A percentile compares a stretch with the other conserved stretches of the same genome.
Conservation (phyloP, 148 eudicot genomes). For the Heliosperma pusillum region DNA sequence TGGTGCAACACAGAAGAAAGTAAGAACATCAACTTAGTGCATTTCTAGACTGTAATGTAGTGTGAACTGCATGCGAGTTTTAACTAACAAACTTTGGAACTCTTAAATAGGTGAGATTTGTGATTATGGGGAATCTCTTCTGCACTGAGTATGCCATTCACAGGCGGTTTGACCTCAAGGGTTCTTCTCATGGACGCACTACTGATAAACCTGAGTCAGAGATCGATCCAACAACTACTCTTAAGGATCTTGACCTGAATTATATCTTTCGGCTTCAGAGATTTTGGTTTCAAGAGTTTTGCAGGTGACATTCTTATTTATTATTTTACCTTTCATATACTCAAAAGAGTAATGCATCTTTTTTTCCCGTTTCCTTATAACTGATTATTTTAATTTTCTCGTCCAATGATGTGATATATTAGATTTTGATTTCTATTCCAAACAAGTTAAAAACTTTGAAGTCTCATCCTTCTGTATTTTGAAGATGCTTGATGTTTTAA, state of each 20-base stretch:
- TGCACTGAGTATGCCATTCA: constrained; percentile 69
- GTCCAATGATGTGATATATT: neutral
- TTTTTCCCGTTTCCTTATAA: neutral
- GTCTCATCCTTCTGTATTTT: neutral
- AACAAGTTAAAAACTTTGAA: neutral
- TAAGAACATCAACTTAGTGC: constrained; percentile 16
- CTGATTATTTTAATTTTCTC: neutral
- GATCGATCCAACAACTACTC: constrained; percentile 79
- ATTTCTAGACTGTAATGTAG: constrained; percentile 2
- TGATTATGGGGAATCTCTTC: constrained; percentile 91
- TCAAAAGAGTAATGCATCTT: neutral
- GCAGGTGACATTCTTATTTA: constrained; percentile 45
- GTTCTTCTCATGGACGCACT: constrained; percentile 85
- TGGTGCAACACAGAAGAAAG: constrained; percentile 71
- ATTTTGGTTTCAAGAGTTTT: constrained; percentile 77
- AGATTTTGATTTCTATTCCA: neutral
- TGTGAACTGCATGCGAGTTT: neutral
- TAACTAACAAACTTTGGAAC: constrained; percentile 11
- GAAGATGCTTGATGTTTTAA: neutral
- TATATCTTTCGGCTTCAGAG: constrained; percentile 70
- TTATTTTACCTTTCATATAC: neutral
- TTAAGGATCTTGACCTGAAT: constrained; percentile 83
- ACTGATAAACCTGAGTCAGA: constrained; percentile 75
- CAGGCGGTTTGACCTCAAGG: constrained; percentile 85
- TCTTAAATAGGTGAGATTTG: constrained; percentile 71